Evolutionary conservation across 2,329 filamentous ascomycete genomes (phyloP).

Genomic region (Aspergillus flavus): DNA sequence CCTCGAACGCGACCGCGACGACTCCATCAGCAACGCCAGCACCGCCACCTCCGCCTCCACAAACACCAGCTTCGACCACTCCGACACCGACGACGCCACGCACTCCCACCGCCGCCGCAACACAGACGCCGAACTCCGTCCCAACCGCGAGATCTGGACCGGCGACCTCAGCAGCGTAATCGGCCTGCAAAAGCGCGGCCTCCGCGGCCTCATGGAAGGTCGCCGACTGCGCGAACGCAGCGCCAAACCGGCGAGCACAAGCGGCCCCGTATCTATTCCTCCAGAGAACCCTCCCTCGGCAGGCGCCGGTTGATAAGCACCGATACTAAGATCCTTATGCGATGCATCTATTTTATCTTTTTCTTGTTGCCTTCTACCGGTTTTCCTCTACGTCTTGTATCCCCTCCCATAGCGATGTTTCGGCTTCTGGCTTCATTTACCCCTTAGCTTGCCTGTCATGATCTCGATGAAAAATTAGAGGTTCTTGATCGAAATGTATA

Average conservation of each 20-base stretch:
- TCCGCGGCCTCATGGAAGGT: constrained; percentile 93
- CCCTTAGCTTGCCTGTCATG: background rate
- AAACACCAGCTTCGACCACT: constrained; percentile 41
- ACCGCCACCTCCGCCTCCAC: constrained; percentile 42
- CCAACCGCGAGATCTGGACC: constrained; percentile 70
- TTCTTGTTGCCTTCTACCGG: background rate
- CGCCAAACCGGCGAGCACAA: constrained; percentile 33
- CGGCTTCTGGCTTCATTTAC: background rate
- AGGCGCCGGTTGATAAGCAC: background rate
- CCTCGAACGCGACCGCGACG: constrained; percentile 39
- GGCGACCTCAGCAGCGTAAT: constrained; percentile 80
- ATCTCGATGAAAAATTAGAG: constrained; percentile 2
- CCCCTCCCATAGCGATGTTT: background rate
- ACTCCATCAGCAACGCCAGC: constrained; percentile 43
- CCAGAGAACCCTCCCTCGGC: background rate
- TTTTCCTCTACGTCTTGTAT: background rate
- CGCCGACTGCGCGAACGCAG: constrained; percentile 77
- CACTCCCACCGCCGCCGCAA: constrained; percentile 45
- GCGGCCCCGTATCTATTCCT: constrained; percentile 2
- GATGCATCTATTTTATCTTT: background rate
- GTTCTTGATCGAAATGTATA: constrained; percentile 2
- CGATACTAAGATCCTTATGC: background rate
- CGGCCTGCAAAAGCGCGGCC: constrained; percentile 88
- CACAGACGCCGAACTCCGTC: constrained; percentile 33
- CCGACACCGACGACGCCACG: constrained; percentile 43